A percentile compares a stretch with the other conserved stretches of the same genome.
Conservation (phyloP, 108 stramenopile genomes). For the Stephanodiscus minutulus region DNA sequence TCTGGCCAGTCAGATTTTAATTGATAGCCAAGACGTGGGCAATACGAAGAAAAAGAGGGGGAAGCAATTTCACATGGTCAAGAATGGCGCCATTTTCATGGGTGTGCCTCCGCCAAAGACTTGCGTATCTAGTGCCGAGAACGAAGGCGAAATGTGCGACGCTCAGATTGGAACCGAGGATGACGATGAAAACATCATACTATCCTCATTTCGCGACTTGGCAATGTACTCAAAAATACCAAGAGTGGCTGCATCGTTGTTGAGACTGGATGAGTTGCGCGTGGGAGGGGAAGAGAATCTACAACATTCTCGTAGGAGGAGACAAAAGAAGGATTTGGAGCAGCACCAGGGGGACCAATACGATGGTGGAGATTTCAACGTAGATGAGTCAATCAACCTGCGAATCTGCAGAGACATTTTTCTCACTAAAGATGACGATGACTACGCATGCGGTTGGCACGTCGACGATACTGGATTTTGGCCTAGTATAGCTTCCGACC, state of each 20-base stretch:
- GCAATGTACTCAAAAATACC: slow-evolving; percentile 51
- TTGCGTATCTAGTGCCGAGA: not conserved
- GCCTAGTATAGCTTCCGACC: slow-evolving; percentile 26
- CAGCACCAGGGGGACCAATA: too few relatives aligned
- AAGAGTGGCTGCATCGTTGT: slow-evolving; percentile 39
- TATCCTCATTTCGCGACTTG: slow-evolving; percentile 44
- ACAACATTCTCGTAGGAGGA: slow-evolving; percentile 25
- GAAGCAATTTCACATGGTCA: slow-evolving; percentile 68
- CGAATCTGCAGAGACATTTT: slow-evolving; percentile 25
- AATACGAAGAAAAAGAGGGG: slow-evolving; percentile 16
- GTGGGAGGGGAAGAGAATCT: slow-evolving; percentile 33
- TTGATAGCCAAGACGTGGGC: slow-evolving; percentile 1
- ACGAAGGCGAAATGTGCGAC: slow-evolving; percentile 25
- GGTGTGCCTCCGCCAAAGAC: slow-evolving; percentile 28
- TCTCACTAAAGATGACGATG: slow-evolving; percentile 34
- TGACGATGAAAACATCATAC: slow-evolving; percentile 3
- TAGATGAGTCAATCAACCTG: slow-evolving; percentile 7
- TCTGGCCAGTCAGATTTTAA: slow-evolving; percentile 19
- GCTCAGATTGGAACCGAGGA: slow-evolving; percentile 38
- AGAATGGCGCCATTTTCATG: slow-evolving; percentile 63
- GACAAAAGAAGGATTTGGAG: not conserved
- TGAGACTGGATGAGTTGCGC: slow-evolving; percentile 45
- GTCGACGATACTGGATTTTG: slow-evolving; percentile 44
- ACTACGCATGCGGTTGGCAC: slow-evolving; percentile 41
- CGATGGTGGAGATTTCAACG: slow-evolving; percentile 1